phyloP scores from a whole-genome alignment of 164 flowering plant genomes.

The Sedum album region DNA sequence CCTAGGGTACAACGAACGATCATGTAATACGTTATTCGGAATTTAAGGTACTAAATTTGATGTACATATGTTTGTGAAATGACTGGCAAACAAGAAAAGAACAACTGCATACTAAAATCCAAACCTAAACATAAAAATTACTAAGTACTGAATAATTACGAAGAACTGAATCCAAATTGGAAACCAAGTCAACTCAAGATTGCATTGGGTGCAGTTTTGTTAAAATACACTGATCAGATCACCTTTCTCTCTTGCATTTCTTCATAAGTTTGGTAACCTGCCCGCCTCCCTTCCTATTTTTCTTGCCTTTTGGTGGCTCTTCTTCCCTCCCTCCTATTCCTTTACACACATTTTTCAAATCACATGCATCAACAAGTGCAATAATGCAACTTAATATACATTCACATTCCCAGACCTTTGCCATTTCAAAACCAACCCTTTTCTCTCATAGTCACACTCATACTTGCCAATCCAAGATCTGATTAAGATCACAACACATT shows the following conservation, averaged over 20 bases:
- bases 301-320: neutral
- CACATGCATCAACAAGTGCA: constrained; percentile 1
- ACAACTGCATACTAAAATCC: no score
- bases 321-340: neutral
- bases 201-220: constrained; percentile 1
- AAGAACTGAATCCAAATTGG: neutral
- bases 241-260: neutral
- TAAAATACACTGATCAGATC: neutral
- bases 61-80: no score
- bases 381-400: neutral
- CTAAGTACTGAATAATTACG: no score
- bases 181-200: constrained; percentile 4
- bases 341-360: neutral
- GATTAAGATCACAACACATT: neutral
- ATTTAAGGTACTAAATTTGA: no score
- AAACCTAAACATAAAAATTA: no score
- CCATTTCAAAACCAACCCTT: neutral
- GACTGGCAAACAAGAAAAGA: no score
- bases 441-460: neutral
- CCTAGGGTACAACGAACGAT: neutral
- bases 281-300: neutral
- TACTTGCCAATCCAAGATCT: neutral
- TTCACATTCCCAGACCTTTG: neutral
- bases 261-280: constrained; percentile 4
- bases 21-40: neutral